These are phyloP conservation scores for Flueggea neowawraea DNA, from an alignment of 441 rosid species.

Conservation along the genomic window DNA sequence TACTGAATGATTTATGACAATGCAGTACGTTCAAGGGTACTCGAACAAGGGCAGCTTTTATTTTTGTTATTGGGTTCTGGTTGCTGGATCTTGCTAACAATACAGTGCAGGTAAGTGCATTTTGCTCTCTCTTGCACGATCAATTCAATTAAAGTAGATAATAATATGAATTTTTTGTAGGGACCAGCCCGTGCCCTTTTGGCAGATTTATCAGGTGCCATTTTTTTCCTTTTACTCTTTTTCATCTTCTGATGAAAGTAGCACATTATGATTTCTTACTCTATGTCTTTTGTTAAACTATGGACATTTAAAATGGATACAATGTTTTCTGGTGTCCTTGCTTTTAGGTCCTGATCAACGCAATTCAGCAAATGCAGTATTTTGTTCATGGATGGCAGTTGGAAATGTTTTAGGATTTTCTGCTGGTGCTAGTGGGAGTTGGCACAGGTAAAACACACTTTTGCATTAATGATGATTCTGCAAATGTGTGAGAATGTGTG, in stretches of 20 bases:
- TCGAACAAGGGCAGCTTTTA: conserved; percentile 78
- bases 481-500: background rate
- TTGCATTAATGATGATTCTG: background rate
- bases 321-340: conserved; percentile 12
- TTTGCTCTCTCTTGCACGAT: conserved; percentile 5
- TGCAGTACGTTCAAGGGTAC: conserved; percentile 88
- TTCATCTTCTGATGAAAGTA: conserved; percentile 7
- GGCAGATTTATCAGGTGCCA: conserved; percentile 82
- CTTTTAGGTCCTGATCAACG: conserved; percentile 87
- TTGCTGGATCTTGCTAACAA: conserved; percentile 98
- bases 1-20: conserved; percentile 14
- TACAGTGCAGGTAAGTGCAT: conserved; percentile 71
- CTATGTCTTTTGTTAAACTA: background rate
- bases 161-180: conserved; percentile 32
- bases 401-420: conserved; percentile 97
- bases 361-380: conserved; percentile 88
- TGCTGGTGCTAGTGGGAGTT: conserved; percentile 89
- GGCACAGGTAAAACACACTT: conserved; percentile 67
- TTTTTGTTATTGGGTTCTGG: conserved; percentile 94
- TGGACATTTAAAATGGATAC: background rate
- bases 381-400: conserved; percentile 97
- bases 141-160: conserved; percentile 8
- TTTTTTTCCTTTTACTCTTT: conserved; percentile 1
- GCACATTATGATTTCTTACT: no score
- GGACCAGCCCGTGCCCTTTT: conserved; percentile 99